Evolutionary conservation across 73 alveolate species (phyloP).

Genomic region (Durusdinium trenchii): DNA sequence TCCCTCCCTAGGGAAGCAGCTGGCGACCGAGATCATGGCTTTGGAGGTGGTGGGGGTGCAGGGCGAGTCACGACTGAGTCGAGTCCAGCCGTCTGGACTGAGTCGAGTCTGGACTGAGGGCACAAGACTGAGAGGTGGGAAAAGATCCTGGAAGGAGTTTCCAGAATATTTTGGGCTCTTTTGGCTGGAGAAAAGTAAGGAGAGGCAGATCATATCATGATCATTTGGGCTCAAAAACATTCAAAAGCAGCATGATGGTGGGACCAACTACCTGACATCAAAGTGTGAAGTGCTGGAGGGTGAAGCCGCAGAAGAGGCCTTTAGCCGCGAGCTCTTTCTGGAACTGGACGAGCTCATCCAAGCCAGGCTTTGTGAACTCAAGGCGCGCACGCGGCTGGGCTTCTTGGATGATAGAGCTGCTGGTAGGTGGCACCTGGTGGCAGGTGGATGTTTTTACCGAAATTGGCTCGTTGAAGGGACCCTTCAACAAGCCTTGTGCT

Average conservation of each 20-base stretch:
- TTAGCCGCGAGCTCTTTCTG: conserved; percentile 82
- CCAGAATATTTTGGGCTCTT: too few species aligned
- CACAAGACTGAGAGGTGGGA: too few species aligned
- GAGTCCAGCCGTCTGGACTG: neutral
- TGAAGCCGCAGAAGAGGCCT: conserved; percentile 68
- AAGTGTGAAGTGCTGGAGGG: neutral
- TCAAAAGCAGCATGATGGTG: too few species aligned
- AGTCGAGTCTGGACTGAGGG: too few species aligned
- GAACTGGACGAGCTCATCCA: conserved; percentile 93
- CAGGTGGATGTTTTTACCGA: neutral
- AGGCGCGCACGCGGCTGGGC: conserved; percentile 84
- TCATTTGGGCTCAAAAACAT: too few species aligned
- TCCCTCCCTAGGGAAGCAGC: conserved; percentile 54
- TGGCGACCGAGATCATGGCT: conserved; percentile 78
- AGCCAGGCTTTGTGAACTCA: conserved; percentile 83
- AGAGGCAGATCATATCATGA: too few species aligned
- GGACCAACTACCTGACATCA: too few species aligned
- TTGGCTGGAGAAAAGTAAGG: too few species aligned
- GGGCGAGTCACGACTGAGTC: neutral
- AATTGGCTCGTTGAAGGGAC: neutral
- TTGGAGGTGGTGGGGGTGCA: neutral
- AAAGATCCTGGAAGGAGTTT: too few species aligned
- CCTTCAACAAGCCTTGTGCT: neutral
- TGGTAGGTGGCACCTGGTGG: neutral
- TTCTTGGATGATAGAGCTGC: too few species aligned